phyloP scores from a whole-genome alignment of 805 yeast species.

The Ogataea degrootiae region DNA sequence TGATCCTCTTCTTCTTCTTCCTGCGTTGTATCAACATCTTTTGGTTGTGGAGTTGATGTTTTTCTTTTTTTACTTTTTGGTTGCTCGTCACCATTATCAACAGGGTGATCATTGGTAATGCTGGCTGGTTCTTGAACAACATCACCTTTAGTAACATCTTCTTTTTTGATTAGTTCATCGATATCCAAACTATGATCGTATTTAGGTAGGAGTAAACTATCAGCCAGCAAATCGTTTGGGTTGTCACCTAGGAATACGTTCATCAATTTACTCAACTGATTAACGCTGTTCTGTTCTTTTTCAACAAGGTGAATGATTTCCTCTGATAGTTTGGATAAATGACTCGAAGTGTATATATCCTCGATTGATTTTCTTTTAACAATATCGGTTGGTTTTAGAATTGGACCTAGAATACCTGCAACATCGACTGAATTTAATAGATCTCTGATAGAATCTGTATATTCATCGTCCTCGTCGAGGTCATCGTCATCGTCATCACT shows the following conservation, averaged over 20 bases:
- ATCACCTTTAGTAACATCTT: constrained; percentile 19
- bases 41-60: background rate
- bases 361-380: constrained; percentile 65
- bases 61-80: background rate
- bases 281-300: constrained; percentile 74
- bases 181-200: constrained; percentile 61
- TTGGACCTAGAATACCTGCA: constrained; percentile 65
- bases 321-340: constrained; percentile 56
- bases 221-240: constrained; percentile 60
- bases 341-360: constrained; percentile 55
- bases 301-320: constrained; percentile 77
- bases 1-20: constrained; percentile 21
- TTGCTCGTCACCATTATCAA: constrained; percentile 1
- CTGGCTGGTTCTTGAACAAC: background rate
- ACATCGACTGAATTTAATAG: constrained; percentile 48
- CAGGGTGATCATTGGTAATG: constrained; percentile 14
- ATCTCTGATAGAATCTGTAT: constrained; percentile 31
- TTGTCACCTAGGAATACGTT: constrained; percentile 86
- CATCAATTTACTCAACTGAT: constrained; percentile 63
- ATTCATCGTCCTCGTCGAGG: constrained; percentile 9
- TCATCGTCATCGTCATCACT: constrained; percentile 22
- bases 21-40: constrained; percentile 19
- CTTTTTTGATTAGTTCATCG: constrained; percentile 16
- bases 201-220: constrained; percentile 57
- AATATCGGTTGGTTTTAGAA: constrained; percentile 75